Evolutionary conservation across 106 monocot species (phyloP).

Genomic region (Narthecium ossifragum): DNA sequence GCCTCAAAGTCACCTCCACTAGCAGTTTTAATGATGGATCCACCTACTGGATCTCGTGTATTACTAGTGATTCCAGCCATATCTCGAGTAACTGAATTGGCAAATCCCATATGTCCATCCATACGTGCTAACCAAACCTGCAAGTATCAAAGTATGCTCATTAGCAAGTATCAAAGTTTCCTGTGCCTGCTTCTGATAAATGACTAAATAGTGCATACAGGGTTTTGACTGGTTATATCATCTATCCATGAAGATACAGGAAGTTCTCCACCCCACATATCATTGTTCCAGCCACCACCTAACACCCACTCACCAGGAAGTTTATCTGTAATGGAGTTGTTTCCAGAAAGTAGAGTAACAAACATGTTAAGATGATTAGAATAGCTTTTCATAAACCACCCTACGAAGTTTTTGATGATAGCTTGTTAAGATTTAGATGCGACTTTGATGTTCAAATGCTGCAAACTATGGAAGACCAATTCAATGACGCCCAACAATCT

Average conservation of each 20-base stretch:
- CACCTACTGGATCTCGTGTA: conserved; percentile 76
- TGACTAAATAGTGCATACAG: conserved; percentile 36
- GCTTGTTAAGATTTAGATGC: too few species aligned
- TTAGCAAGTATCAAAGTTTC: background rate
- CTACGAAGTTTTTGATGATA: too few species aligned
- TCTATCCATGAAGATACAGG: conserved; percentile 84
- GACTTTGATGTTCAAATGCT: too few species aligned
- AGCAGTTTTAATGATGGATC: conserved; percentile 43
- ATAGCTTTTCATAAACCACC: too few species aligned
- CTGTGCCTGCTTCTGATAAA: background rate
- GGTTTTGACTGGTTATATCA: conserved; percentile 66
- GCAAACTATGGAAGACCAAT: too few species aligned
- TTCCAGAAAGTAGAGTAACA: too few species aligned
- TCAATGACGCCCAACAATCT: too few species aligned
- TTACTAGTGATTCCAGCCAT: conserved; percentile 61
- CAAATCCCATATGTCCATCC: conserved; percentile 97
- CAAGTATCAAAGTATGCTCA: background rate
- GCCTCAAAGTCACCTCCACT: conserved; percentile 87
- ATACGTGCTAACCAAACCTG: conserved; percentile 93
- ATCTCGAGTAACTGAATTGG: conserved; percentile 69
- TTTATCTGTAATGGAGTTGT: conserved; percentile 49
- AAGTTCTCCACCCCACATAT: conserved; percentile 78
- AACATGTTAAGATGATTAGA: too few species aligned
- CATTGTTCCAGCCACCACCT: conserved; percentile 95
- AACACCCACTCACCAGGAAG: conserved; percentile 75